phyloP scores from a whole-genome alignment of 164 flowering plant genomes.

The Taxillus chinensis region DNA sequence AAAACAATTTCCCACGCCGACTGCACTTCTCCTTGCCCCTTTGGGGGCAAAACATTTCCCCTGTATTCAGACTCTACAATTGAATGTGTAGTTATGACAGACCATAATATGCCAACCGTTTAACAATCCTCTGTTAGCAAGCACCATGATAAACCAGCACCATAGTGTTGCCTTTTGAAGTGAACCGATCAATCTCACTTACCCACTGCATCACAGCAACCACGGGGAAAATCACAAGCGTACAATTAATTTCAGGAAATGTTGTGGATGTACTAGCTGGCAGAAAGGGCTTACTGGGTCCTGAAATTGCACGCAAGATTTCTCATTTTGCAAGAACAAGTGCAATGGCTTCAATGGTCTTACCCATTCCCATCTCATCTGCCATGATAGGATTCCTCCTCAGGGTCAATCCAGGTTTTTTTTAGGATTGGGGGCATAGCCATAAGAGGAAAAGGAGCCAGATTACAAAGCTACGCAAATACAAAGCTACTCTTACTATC shows the following conservation, averaged over 20 bases:
- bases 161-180: constrained; percentile 55
- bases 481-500: too few species aligned
- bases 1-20: constrained; percentile 55
- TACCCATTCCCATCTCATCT: constrained; percentile 99
- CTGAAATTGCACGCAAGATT: constrained; percentile 10
- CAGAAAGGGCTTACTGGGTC: background rate
- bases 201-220: constrained; percentile 84
- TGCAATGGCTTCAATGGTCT: constrained; percentile 90
- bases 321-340: constrained; percentile 74
- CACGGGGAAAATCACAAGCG: constrained; percentile 86
- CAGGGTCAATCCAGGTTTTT: too few species aligned
- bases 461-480: too few species aligned
- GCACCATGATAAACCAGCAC: constrained; percentile 82
- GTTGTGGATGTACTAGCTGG: constrained; percentile 20
- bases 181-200: constrained; percentile 60
- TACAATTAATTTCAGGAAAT: constrained; percentile 38
- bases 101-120: constrained; percentile 54
- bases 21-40: constrained; percentile 29
- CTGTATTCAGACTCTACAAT: constrained; percentile 71
- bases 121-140: constrained; percentile 25
- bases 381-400: constrained; percentile 99
- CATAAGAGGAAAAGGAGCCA: too few species aligned
- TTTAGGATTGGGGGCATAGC: too few species aligned
- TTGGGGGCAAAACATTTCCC: constrained; percentile 64
- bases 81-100: constrained; percentile 82